These are phyloP conservation scores for Quercus lobata DNA, from an alignment of 331 rosid genomes.

Conservation along the genomic window DNA sequence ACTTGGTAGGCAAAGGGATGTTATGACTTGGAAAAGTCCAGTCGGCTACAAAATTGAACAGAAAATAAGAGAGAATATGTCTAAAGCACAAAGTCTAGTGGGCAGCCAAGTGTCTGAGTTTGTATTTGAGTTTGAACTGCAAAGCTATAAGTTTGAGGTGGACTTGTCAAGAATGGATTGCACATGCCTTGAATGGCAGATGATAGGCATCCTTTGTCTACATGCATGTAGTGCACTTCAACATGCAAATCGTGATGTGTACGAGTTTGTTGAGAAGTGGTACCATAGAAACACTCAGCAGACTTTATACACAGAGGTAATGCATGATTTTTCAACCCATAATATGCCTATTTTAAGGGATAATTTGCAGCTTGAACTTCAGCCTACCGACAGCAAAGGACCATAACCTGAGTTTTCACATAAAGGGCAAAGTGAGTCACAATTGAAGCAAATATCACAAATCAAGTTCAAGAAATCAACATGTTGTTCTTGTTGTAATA, in stretches of 20 bases:
- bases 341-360: background rate
- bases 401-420: background rate
- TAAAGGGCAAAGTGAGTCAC: background rate
- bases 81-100: background rate
- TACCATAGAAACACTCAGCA: background rate
- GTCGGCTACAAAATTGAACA: background rate
- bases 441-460: no score
- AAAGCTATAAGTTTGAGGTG: background rate
- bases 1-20: background rate
- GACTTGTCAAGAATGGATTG: background rate
- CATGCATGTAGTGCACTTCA: no score
- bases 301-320: background rate
- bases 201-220: background rate
- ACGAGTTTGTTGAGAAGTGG: background rate
- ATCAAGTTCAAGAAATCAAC: background rate
- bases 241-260: constrained; percentile 3
- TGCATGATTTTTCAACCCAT: constrained; percentile 1
- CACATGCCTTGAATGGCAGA: constrained; percentile 7
- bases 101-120: background rate
- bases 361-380: background rate
- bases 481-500: background rate
- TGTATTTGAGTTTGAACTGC: background rate
- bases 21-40: background rate
- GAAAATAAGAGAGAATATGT: background rate
- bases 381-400: background rate